Evolutionary conservation across 1,284 basidiomycete genomes (phyloP), one percentile per base, ranked within the genome.

Genomic region (Ustilago curta): DNA sequence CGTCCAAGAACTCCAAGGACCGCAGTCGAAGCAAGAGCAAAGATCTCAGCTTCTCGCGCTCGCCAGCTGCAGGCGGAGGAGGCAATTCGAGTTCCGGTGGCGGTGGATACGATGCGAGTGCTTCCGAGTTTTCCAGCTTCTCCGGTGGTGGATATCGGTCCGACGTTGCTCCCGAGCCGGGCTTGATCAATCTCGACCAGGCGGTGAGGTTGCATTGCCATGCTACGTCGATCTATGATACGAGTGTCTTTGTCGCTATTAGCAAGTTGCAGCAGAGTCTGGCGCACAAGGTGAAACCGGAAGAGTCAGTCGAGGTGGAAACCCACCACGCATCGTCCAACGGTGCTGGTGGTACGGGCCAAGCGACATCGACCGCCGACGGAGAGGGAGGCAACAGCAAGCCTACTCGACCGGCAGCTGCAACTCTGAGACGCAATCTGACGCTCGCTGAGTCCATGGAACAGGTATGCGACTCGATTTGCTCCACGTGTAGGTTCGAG

Each of bases 221-320:
- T 83, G 88, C 94, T 32, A 96, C 94, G 1, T 94, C 93, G 0
- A 91, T 96, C 31, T 93, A 93, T 79, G 94, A 96, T 81, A 91
- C 94, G 76, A 91, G 93, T 3, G 88, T 95, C 29, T 92, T 93
- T 83, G 92, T 94, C 73, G 93, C 93, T 0, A 93, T 95, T 82
- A 94, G 93, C 3, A 89, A 90, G 48, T 86, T 88, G 18, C 76
- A 78, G 58, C 80, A 82, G 56, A 70, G 62, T 31, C 47, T 93
- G 89, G 85, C 94, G 47, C 85, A 86, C 25, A 82, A 91, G 88
- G 39, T 85, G 90, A 60, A 91, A 89, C 8, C 93, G 9, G 93
- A 95, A 85, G 91, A 92, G 52, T 86, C 94, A 25, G 87, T 95
- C 27, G 93, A 95, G 78, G 21, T 32, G 18, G 55, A 49, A 37